Percentiles rank a stretch among this genome's conserved stretches.
phyloP scores from a whole-genome alignment of 2,329 filamentous ascomycete genomes.

The Cladophialophora bantiana region DNA sequence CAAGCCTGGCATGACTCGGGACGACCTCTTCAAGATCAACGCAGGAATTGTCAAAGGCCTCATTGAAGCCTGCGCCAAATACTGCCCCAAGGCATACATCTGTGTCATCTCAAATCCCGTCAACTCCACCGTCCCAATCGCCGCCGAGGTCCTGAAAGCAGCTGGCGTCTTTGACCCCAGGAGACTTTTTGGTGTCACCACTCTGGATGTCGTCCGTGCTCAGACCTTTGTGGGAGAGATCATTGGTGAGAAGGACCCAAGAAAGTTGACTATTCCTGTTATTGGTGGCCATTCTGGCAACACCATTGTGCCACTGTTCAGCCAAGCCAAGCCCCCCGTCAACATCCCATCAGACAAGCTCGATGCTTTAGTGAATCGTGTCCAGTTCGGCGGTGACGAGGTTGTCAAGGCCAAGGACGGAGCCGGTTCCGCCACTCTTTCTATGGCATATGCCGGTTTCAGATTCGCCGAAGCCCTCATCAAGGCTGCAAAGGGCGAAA shows the following conservation, averaged over 20 bases:
- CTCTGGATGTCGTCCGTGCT: slow-evolving; percentile 95
- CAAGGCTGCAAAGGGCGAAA: slow-evolving; percentile 85
- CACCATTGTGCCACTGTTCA: slow-evolving; percentile 98
- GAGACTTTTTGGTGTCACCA: slow-evolving; percentile 98
- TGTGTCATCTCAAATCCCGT: slow-evolving; percentile 99
- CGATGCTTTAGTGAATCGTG: slow-evolving; percentile 86
- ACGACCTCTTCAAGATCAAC: slow-evolving; percentile 99
- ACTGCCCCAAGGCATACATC: slow-evolving; percentile 90
- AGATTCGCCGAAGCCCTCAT: slow-evolving; percentile 96
- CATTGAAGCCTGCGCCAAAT: slow-evolving; percentile 84
- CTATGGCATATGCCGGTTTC: slow-evolving; percentile 95
- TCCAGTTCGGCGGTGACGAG: slow-evolving; percentile 98
- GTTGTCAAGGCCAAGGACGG: slow-evolving; percentile 95
- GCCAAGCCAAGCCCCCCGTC: slow-evolving; percentile 80
- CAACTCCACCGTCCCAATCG: slow-evolving; percentile 98
- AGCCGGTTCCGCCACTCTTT: slow-evolving; percentile 79
- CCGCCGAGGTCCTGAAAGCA: slow-evolving; percentile 93
- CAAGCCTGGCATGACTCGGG: slow-evolving; percentile 99
- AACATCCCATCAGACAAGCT: slow-evolving; percentile 88
- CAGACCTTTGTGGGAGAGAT: slow-evolving; percentile 94
- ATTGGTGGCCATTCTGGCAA: slow-evolving; percentile 97
- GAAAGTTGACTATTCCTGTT: slow-evolving; percentile 85
- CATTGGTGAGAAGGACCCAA: slow-evolving; percentile 79
- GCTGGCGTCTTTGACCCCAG: slow-evolving; percentile 93
- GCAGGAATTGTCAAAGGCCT: slow-evolving; percentile 96